Conservation (phyloP, 2,329 filamentous ascomycete species). For the Fusarium coffeatum region DNA sequence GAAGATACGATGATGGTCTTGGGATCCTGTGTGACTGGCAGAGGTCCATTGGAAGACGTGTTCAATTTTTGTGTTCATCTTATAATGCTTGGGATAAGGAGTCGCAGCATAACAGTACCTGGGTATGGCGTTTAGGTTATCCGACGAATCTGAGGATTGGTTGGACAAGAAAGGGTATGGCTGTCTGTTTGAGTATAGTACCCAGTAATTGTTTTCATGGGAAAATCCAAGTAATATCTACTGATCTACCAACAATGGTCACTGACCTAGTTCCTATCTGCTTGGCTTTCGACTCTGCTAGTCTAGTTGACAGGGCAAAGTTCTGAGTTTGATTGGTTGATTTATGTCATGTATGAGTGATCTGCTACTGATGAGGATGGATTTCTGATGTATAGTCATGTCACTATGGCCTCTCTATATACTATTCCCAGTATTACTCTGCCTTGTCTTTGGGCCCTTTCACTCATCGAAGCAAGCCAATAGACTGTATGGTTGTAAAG, state of each 20-base stretch:
- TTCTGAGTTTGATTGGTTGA: conserved; percentile 6
- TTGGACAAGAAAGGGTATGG: background rate
- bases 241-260: background rate
- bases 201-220: background rate
- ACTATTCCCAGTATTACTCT: background rate
- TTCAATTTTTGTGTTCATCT: conserved; percentile 25
- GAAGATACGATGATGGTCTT: conserved; percentile 47
- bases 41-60: conserved; percentile 1
- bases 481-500: background rate
- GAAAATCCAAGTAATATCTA: background rate
- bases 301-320: background rate
- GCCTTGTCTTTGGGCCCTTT: background rate
- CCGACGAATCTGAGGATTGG: conserved; percentile 6
- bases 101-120: conserved; percentile 4
- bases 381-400: background rate
- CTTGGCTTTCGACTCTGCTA: background rate
- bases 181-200: background rate
- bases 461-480: background rate
- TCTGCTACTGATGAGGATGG: background rate
- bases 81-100: conserved; percentile 12
- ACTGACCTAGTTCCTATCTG: background rate
- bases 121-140: conserved; percentile 2
- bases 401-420: background rate
- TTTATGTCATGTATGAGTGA: background rate
- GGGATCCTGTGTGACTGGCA: background rate